A percentile compares a stretch with the other conserved stretches of the same genome.
These are phyloP conservation scores for Tulasnella sp. DNA, from an alignment of 768 basidiomycete genomes.

Conservation along the genomic window DNA sequence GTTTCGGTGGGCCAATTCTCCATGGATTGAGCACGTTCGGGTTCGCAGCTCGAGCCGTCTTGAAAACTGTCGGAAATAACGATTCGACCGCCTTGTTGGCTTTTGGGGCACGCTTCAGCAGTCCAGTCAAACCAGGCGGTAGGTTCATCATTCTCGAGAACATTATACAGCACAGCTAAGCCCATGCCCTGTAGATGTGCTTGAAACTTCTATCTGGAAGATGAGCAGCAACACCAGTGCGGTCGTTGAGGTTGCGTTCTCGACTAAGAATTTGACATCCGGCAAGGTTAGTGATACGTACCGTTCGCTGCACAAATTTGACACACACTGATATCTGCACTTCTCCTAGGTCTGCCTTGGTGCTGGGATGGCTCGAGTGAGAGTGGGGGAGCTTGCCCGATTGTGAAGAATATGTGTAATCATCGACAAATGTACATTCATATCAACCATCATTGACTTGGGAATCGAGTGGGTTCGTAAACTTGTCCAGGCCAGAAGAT, in stretches of 20 bases:
- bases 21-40: conserved; percentile 78
- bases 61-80: conserved; percentile 48
- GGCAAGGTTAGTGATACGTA: conserved; percentile 37
- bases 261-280: conserved; percentile 45
- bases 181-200: conserved; percentile 30
- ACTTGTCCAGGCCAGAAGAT: too few relatives aligned
- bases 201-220: conserved; percentile 73
- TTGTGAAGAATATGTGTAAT: too few relatives aligned
- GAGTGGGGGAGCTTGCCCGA: too few relatives aligned
- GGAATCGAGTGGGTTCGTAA: too few relatives aligned
- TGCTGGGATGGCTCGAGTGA: conserved; percentile 7
- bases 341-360: neutral
- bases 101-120: conserved; percentile 67
- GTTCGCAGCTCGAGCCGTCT: conserved; percentile 65
- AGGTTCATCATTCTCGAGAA: conserved; percentile 1
- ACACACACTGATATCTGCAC: neutral
- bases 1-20: conserved; percentile 76
- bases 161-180: neutral
- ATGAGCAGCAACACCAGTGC: conserved; percentile 53
- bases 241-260: conserved; percentile 47
- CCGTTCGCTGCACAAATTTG: neutral
- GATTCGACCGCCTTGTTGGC: conserved; percentile 51
- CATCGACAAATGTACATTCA: too few relatives aligned
- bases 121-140: conserved; percentile 71
- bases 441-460: too few relatives aligned